Base-by-base conservation (phyloP, 345 rosid species). In the Carallia pectinifolia region DNA sequence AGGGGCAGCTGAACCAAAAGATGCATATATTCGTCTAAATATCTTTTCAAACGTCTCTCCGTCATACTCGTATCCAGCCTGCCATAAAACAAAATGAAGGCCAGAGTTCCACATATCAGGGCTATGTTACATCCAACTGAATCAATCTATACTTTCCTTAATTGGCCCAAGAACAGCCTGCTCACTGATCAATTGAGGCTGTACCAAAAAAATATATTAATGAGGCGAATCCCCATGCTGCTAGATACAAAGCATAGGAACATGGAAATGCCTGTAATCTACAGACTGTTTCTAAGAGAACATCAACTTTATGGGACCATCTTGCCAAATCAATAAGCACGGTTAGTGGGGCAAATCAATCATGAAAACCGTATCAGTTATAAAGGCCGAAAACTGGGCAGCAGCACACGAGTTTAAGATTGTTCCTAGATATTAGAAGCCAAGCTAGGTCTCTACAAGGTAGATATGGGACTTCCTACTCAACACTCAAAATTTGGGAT, bases 41-140 rank as follows among this genome's bases (percentile, higher is more conserved):
- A 93, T 73, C 80, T 91, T 89, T 85, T 91, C 97, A 73, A 89
- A 89, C 59, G 97, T 93, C 75, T 88, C 96, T 62, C 91, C 98
- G 68, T 93, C 97, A 68, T 82, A 93, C 34, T 91, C 94, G 80
- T 93, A 93, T 63, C 98, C 98, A 53, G 98, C 98, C 98, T 93
- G 89, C 58, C 48, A 71, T 15, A 60, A 66, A 75, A 53, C 29
- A 48, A 74, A 48, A 64, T 7, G 12, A 1, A 17, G 2, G 33
- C 31, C 60, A 27, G 60, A 9, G 31, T 23, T 56, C 60, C 33
- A 2, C 33, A 5, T 56, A 7, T 56, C 60, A 56, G 33, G 31
- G 15, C 15, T 27, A 33, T 54, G 16, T 71, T 63, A 56, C 8
- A 33, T 17, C 2, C 34, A 33, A 33, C 34, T 33, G 4, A 33